Conservation (phyloP, 2,329 filamentous ascomycete species). For the Arthrocladium fulminans region DNA sequence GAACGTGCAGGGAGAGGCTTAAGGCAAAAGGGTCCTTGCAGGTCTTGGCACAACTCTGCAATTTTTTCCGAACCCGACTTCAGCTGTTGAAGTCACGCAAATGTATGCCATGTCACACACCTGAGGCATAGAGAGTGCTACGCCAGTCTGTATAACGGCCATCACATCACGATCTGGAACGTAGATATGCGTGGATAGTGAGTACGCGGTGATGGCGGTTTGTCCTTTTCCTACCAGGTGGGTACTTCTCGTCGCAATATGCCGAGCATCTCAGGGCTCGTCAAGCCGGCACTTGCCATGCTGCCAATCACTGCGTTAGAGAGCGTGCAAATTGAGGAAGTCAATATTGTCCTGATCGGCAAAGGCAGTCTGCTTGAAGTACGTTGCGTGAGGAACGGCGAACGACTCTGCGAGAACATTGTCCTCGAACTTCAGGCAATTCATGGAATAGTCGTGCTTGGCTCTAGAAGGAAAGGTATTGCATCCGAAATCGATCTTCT, state of each 20-base stretch:
- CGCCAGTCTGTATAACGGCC: too few relatives aligned
- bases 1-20: too few relatives aligned
- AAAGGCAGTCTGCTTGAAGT: conserved; percentile 31
- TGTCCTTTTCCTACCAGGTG: too few relatives aligned
- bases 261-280: background rate
- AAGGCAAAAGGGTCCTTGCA: too few relatives aligned
- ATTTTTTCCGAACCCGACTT: too few relatives aligned
- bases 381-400: conserved; percentile 29
- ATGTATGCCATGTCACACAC: too few relatives aligned
- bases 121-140: too few relatives aligned
- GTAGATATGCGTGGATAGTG: too few relatives aligned
- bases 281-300: conserved; percentile 18
- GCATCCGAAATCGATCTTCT: conserved; percentile 20
- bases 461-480: conserved; percentile 1
- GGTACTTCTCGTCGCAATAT: background rate
- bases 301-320: conserved; percentile 36
- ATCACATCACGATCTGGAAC: too few relatives aligned
- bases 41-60: too few relatives aligned
- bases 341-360: conserved; percentile 30
- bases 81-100: too few relatives aligned
- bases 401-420: conserved; percentile 26
- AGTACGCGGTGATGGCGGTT: too few relatives aligned
- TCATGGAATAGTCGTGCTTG: conserved; percentile 13
- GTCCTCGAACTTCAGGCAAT: conserved; percentile 17
- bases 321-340: conserved; percentile 24